phyloP scores from a whole-genome alignment of 352 stramenopile genomes.

The Pythium scleroteichum region DNA sequence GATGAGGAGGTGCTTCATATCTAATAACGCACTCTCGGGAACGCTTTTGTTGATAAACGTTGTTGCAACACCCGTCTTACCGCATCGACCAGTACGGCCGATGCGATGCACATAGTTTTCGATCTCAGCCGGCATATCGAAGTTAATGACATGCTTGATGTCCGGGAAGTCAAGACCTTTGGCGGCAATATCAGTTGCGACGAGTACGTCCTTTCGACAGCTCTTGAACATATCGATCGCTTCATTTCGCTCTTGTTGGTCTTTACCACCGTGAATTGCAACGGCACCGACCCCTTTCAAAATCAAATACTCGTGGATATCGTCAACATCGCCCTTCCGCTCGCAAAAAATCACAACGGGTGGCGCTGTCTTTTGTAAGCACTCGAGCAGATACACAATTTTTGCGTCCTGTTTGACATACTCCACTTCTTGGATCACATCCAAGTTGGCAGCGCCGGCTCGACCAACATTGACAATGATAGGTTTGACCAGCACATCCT shows the following conservation, averaged over 20 bases:
- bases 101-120: constrained; percentile 99
- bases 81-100: constrained; percentile 96
- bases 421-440: constrained; percentile 99
- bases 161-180: constrained; percentile 99
- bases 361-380: constrained; percentile 98
- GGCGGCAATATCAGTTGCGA: constrained; percentile 98
- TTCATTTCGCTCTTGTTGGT: constrained; percentile 97
- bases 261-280: constrained; percentile 98
- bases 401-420: constrained; percentile 99
- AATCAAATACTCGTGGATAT: constrained; percentile 99
- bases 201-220: constrained; percentile 96
- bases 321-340: constrained; percentile 96
- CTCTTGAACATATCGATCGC: constrained; percentile 95
- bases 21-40: constrained; percentile 94
- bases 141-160: constrained; percentile 99
- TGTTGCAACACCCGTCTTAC: constrained; percentile 97
- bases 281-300: constrained; percentile 95
- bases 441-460: constrained; percentile 97
- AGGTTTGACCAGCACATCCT: constrained; percentile 94
- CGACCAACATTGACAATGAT: constrained; percentile 99
- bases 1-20: constrained; percentile 98
- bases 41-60: constrained; percentile 99
- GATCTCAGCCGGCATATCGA: constrained; percentile 99
- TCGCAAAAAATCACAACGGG: constrained; percentile 99
- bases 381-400: constrained; percentile 98